Base-by-base conservation (phyloP, 371 early-diverging fungal species). In the Actinomortierella wolfii region DNA sequence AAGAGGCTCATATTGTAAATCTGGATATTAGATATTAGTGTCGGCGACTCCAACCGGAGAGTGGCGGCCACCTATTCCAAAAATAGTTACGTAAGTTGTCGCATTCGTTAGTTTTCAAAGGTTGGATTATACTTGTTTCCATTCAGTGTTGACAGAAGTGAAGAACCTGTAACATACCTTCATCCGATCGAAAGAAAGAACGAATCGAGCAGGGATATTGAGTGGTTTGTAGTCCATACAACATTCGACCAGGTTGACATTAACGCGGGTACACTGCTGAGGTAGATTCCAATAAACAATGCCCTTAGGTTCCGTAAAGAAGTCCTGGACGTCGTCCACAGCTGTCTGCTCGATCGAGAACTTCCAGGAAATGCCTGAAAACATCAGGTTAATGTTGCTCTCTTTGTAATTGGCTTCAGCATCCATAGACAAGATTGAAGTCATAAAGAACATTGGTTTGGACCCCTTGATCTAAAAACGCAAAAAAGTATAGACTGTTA, bases 151-250 rank as follows among this genome's bases (percentile, higher is more conserved):
- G 15, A 9, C 8, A 15, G 2, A 42, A 15, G 15, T 23, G 59
- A 41, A 17, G 2, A 14, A 20, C 14, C 14, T 20, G 28, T 54
- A 34, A 0, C n/a, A 47, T 76, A 85, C 83, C 79, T 85, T 84
- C 49, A 86, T 59, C 54, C 82, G 79, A 49, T 88, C 89, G 13
- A 86, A 51, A 0, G 80, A 63, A 15, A 84, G 25, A 5, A 81
- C 78, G 29, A 79, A 81, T 1, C 79, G 76, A 0, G 81, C 69
- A 9, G 84, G 83, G 18, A 81, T 70, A 57, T 84, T 52, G 0
- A 75, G 42, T 7, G 87, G 86, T n/a, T 77, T 79, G 57, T 87
- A 85, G 43, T 84, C 83, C 50, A 88, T 74, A 8, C 74, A 50
- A 18, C 74, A 73, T 39, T 73, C 74, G 7, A 40, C 39, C 3